Percentiles rank a stretch among this genome's conserved stretches.
These are phyloP conservation scores for Cyberlindnera xylosilytica DNA, from an alignment of 805 yeast genomes.

Conservation along the genomic window DNA sequence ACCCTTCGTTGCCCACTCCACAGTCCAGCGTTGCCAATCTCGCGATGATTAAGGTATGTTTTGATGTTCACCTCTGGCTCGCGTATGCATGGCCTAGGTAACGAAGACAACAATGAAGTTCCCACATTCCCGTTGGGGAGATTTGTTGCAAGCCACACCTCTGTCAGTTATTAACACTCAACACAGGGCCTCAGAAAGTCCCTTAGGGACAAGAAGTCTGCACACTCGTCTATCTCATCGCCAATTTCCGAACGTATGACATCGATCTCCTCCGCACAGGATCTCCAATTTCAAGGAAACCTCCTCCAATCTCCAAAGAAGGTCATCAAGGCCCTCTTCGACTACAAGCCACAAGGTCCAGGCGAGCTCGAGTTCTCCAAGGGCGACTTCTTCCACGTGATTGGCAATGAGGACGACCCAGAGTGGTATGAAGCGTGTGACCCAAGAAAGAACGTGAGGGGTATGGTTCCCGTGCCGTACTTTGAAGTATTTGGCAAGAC, in stretches of 20 bases:
- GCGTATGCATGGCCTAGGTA: neutral
- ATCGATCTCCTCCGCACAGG: constrained; percentile 24
- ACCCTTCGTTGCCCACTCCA: neutral
- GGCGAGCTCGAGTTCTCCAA: constrained; percentile 74
- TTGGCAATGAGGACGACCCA: constrained; percentile 52
- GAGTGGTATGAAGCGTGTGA: constrained; percentile 87
- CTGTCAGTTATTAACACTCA: neutral
- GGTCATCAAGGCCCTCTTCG: constrained; percentile 78
- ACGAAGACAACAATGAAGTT: neutral
- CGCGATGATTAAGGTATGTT: constrained; percentile 5
- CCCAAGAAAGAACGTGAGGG: constrained; percentile 72
- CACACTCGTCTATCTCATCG: constrained; percentile 25
- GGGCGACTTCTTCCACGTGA: constrained; percentile 89
- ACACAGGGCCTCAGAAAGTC: constrained; percentile 28
- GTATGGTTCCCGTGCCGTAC: constrained; percentile 83
- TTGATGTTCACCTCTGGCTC: neutral
- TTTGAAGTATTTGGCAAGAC: constrained; percentile 76
- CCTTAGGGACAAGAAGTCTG: constrained; percentile 25
- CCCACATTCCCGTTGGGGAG: neutral
- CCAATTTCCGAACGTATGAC: constrained; percentile 21
- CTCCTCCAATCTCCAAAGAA: constrained; percentile 60
- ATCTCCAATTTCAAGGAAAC: constrained; percentile 23
- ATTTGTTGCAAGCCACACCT: no score
- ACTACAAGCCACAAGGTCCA: constrained; percentile 74
- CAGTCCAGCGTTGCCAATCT: neutral